Conservation (phyloP, 2,329 filamentous ascomycete genomes). For the Xylaria sp. region DNA sequence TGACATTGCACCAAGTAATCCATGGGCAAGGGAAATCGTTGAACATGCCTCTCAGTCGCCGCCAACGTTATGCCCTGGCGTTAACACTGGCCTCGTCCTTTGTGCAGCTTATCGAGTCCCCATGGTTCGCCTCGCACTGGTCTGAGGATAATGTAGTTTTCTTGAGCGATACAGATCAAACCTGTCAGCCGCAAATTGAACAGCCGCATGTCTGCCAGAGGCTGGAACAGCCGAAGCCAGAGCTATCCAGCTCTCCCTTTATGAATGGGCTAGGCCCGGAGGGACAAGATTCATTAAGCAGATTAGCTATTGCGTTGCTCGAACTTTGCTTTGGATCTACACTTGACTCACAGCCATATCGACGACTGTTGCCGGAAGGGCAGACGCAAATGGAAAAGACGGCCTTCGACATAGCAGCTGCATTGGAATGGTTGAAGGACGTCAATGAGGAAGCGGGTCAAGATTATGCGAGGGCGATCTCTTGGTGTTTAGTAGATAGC, state of each 20-base stretch:
- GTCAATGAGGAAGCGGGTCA: neutral
- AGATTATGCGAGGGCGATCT: neutral
- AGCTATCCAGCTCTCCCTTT: neutral
- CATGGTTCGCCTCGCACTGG: no score
- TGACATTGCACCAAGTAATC: no score
- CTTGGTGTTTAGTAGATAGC: neutral
- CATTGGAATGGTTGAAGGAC: neutral
- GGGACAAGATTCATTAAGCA: neutral
- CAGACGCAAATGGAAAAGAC: neutral
- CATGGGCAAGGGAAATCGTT: no score
- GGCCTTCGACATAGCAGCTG: neutral
- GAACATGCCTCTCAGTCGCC: no score
- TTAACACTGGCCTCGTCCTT: no score
- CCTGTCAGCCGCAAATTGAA: no score
- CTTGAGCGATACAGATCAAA: no score
- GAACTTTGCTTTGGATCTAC: constrained; percentile 1
- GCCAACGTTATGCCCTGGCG: no score
- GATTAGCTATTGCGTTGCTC: neutral
- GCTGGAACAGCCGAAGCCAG: neutral
- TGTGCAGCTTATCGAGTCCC: no score
- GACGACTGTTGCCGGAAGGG: neutral
- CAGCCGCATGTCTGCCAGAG: neutral
- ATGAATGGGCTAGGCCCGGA: neutral
- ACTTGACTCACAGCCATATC: neutral
- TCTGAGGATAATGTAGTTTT: no score